Base-by-base conservation (phyloP, 768 basidiomycete genomes). In the Phylloporus rhodoxanthus region DNA sequence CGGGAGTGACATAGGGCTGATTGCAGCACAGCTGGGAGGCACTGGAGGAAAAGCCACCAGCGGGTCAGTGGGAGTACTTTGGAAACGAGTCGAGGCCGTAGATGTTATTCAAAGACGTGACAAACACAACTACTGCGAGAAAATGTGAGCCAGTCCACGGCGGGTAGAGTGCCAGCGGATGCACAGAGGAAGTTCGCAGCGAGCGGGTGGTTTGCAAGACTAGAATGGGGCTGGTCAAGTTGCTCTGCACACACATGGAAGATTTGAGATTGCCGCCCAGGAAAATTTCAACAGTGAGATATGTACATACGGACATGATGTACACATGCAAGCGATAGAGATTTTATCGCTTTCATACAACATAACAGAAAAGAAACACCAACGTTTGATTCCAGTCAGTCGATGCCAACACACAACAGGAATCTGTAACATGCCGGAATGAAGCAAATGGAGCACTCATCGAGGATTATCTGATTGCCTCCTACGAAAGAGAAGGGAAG, bases 61-160 rank as follows among this genome's bases (percentile, higher is more conserved):
- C 78, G 10, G 87, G 87, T 19, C 93, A 96, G 68, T 97, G 93
- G 92, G 81, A 87, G 59, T 90, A 91, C 63, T 75, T 81, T 68
- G 84, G 80, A 49, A 77, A 78, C 68, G 70, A 70, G 30, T 69
- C 78, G 34, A 69, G 63, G 34, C 70, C 74, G 17, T 28, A 28
- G 20, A 28, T 36, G 46, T 50, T 41, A 17, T 55, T 28, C 23
- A 4, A 8, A 9, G 15, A 29, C 8, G 5, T 23, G 23, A 23
- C 23, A 19, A 28, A 33, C 40, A 32, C 45, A 28, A 30, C 44
- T 34, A 48, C 50, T 34, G 37, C 41, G 36, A 45, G 26, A 45
- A 46, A 25, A 19, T n/a, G 34, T 41, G 5, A 26, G 30, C 23
- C 46, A 36, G 33, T 48, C 37, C 29, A 17, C n/a, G 34, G 43